Evolutionary conservation across 1,284 basidiomycete species (phyloP), one percentile per base, ranked within the genome.

Genomic region (Filobasidium uniguttulatum): DNA sequence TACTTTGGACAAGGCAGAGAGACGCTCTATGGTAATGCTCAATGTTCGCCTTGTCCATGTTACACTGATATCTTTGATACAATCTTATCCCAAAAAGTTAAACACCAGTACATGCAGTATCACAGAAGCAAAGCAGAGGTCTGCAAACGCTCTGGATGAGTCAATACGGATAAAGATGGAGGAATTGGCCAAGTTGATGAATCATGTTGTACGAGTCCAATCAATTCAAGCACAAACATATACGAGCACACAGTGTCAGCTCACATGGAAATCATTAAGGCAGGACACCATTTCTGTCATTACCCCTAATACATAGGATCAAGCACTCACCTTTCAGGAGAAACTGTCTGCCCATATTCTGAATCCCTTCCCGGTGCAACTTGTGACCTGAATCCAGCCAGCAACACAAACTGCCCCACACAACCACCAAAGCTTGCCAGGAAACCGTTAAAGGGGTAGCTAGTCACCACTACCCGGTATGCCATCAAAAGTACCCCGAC

Each of bases 41-140:
- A n/a, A n/a, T n/a, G n/a, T n/a, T 41, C 38, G 23, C 38, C 29
- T 30, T 45, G 22, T 37, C n/a, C 33, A 19, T 26, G 25, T 23
- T 35, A 28, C 3, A 19, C 33, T 38, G 36, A n/a, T 38, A 12
- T 23, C 17, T 36, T 43, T 34, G 37, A n/a, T 29, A 9, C 10
- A 29, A 40, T 31, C 19, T 40, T 35, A 86, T 59, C 85, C 85
- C 7, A 88, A 75, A 77, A 96, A 98, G 72, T 96, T 97, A 77
- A 83, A 96, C 49, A 94, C 90, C 66, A 98, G 98, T 73, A 97
- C 93, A 71, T 99, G 93, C 46, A 99, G 75, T 37, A 97, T 80
- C 55, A 98, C 81, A 1, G 89, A 93, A 15, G 90, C 91, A 46
- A 94, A 72, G 26, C 86, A 83, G 63, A 96, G 98, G 66, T 99